phyloP scores from a whole-genome alignment of 1,284 basidiomycete genomes.

The Apiotrichum brassicae region DNA sequence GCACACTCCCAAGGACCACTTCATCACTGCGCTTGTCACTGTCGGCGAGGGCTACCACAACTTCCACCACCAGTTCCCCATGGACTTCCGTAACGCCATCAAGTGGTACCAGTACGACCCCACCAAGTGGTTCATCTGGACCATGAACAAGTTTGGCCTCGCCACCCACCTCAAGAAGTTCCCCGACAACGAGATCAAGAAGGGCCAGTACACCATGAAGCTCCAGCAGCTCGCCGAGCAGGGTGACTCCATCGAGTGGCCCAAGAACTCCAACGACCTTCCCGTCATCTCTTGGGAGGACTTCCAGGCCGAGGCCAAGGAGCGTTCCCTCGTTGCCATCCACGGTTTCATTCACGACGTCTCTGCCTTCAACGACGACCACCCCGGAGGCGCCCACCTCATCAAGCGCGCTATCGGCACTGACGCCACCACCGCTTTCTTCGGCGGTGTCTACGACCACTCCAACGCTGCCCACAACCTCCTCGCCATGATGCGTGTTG shows the following conservation, averaged over 20 bases:
- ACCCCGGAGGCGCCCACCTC: conserved; percentile 70
- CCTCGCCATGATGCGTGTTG: conserved; percentile 85
- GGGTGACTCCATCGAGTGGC: conserved; percentile 69
- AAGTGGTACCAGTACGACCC: conserved; percentile 78
- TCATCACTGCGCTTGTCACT: conserved; percentile 78
- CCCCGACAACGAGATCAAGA: conserved; percentile 87
- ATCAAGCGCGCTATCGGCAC: conserved; percentile 63
- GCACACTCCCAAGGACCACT: conserved; percentile 82
- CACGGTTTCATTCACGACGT: conserved; percentile 90
- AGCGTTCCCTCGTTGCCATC: conserved; percentile 70
- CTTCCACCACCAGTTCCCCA: conserved; percentile 88
- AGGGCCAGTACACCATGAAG: conserved; percentile 89
- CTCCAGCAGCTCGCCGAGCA: conserved; percentile 70
- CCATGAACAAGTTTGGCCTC: conserved; percentile 59
- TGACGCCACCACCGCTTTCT: conserved; percentile 87
- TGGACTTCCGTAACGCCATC: conserved; percentile 91
- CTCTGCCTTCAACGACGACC: conserved; percentile 76
- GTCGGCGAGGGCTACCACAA: conserved; percentile 95
- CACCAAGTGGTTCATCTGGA: conserved; percentile 82
- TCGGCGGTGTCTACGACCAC: conserved; percentile 89
- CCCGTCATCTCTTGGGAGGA: conserved; percentile 80
- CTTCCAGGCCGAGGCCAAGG: conserved; percentile 63
- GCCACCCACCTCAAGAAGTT: conserved; percentile 84
- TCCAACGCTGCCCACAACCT: conserved; percentile 78
- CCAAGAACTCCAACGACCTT: conserved; percentile 56